Conservation (phyloP, 208 protist species). For the Acanthamoeba lenticulata region DNA sequence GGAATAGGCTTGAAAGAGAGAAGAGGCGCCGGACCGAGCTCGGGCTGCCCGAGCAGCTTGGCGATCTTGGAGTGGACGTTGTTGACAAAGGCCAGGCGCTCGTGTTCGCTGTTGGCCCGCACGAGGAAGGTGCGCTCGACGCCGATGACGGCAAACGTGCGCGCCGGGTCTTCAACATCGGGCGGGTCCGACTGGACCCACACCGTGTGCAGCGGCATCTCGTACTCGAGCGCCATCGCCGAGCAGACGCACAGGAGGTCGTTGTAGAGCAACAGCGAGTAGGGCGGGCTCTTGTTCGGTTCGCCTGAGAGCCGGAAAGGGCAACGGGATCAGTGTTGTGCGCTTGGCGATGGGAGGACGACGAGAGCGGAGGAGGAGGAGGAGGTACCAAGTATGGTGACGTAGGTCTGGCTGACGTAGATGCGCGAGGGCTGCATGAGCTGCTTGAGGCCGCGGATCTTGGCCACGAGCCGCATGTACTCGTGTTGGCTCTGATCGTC, state of each 20-base stretch:
- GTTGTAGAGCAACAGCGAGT: slow-evolving; percentile 43
- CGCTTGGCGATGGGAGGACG: too few species aligned
- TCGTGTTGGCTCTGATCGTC: slow-evolving; percentile 59
- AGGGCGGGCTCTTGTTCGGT: neutral
- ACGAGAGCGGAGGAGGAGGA: neutral
- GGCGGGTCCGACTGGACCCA: slow-evolving; percentile 21
- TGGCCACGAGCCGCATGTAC: slow-evolving; percentile 45
- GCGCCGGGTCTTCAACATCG: slow-evolving; percentile 7
- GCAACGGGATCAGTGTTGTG: neutral
- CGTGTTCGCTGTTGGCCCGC: slow-evolving; percentile 28
- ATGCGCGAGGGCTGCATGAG: slow-evolving; percentile 37
- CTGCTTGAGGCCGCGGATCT: slow-evolving; percentile 55
- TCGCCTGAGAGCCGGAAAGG: neutral
- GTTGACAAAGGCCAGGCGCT: slow-evolving; percentile 4
- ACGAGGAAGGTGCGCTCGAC: neutral
- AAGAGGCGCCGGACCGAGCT: slow-evolving; percentile 8
- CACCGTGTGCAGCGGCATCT: slow-evolving; percentile 14
- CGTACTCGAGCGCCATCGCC: neutral
- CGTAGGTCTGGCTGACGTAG: neutral
- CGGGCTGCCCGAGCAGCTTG: neutral
- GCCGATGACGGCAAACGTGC: slow-evolving; percentile 17
- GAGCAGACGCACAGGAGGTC: slow-evolving; percentile 43
- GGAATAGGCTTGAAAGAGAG: neutral
- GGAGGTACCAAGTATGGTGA: neutral
- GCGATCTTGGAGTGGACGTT: neutral